Evolutionary conservation across 441 rosid species (phyloP), one percentile per base, ranked within the genome.

Genomic region (Erodium texanum): DNA sequence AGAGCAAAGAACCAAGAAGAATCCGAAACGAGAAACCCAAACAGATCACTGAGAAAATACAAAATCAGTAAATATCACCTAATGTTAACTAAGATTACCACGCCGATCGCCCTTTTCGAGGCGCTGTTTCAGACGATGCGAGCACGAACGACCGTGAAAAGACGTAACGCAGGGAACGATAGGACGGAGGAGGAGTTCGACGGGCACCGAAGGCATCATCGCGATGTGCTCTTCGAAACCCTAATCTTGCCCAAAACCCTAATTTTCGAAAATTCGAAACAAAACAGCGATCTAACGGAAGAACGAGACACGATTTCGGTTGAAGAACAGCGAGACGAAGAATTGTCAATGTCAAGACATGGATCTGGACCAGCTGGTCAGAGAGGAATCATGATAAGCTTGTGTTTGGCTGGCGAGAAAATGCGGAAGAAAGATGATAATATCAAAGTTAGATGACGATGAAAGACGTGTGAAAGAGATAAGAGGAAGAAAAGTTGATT

Each of bases 31-130:
- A 45, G 1, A 22, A 16, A 43, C 19, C 19, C 14, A 27, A 16
- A 16, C 14, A 29, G 27, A 15, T 9, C 7, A 23, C 2, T 3
- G 64, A 50, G 66, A 71, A 27, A 4, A 7, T 58, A n/a, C 48
- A 61, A 7, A 43, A 29, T 16, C 59, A 52, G 59, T 22, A 18
- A 3, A 56, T 59, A 66, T 54, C 36, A 38, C 56, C 68, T 24
- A 79, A 71, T 27, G 86, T 88, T 77, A 89, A 87, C 96, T 86
- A 81, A 88, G 92, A 83, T 87, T 89, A 83, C 93, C 96, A 84
- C 95, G 96, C 77, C 97, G 82, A 87, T 89, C 92, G 73, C 96
- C 62, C 75, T 93, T 93, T 68, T 87, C 79, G 48, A 90, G 92
- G 75, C 59, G 59, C 59, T 80, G 87, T 83, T 91, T 94, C 82